phyloP scores from a whole-genome alignment of 371 early-diverging fungal genomes.

The Syncephalastrum contaminatum region DNA sequence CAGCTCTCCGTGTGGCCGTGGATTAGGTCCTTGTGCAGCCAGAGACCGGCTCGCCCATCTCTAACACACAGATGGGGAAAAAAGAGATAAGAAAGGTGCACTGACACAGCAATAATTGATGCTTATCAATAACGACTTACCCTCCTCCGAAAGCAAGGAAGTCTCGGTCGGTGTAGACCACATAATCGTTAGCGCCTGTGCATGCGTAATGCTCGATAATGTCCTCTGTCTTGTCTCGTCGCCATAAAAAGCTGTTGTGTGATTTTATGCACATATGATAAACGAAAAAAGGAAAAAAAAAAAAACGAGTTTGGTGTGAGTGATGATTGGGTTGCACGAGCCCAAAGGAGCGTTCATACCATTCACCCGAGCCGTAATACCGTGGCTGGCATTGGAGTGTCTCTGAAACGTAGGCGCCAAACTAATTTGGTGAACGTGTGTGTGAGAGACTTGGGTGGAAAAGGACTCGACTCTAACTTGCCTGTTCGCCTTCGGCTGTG shows the following conservation, averaged over 20 bases:
- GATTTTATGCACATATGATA: no score
- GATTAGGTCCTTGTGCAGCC: constrained; percentile 33
- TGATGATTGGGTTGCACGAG: no score
- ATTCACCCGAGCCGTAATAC: constrained; percentile 48
- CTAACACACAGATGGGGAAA: constrained; percentile 10
- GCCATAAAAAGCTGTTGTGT: no score
- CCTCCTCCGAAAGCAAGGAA: constrained; percentile 37
- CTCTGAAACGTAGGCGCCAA: constrained; percentile 44
- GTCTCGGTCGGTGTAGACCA: constrained; percentile 30
- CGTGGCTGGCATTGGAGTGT: constrained; percentile 20
- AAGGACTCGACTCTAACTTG: constrained; percentile 24
- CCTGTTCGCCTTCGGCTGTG: constrained; percentile 43
- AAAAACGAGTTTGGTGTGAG: no score
- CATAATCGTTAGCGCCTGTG: constrained; percentile 32
- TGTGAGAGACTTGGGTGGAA: constrained; percentile 10
- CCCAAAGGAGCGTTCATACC: constrained; percentile 13
- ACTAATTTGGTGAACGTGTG: constrained; percentile 1
- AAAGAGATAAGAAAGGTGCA: neutral
- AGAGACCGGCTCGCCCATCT: constrained; percentile 34
- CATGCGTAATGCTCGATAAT: constrained; percentile 21
- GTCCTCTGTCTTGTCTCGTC: no score
- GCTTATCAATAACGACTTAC: constrained; percentile 3
- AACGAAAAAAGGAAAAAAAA: no score
- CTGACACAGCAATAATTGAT: neutral
- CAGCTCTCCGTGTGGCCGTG: constrained; percentile 41